Percentiles rank a stretch among this genome's conserved stretches.
Conservation (phyloP, 2,329 filamentous ascomycete species). For the Botrytis byssoidea region DNA sequence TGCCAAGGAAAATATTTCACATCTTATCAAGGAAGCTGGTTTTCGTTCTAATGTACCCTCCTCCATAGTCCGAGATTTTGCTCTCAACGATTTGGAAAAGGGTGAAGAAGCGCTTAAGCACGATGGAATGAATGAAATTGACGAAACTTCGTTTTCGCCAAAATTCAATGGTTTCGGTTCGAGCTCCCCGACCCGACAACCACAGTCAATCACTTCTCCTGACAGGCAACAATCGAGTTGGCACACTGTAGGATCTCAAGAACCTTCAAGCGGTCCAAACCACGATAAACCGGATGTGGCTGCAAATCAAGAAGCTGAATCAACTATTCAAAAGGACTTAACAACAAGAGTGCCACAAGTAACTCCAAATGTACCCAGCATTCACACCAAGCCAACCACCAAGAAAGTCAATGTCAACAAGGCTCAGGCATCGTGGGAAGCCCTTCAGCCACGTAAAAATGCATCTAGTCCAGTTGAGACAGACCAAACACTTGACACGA, state of each 20-base stretch:
- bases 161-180: conserved; percentile 38
- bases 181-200: conserved; percentile 25
- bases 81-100: conserved; percentile 32
- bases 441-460: conserved; percentile 23
- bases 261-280: conserved; percentile 11
- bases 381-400: not conserved
- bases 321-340: not conserved
- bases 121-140: conserved; percentile 27
- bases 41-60: conserved; percentile 48
- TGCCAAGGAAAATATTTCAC: conserved; percentile 43
- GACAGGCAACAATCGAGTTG: conserved; percentile 30
- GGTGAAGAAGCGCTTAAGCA: conserved; percentile 31
- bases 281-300: not conserved
- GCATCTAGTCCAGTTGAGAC: not conserved
- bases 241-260: conserved; percentile 27
- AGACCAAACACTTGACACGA: conserved; percentile 10
- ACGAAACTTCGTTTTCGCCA: conserved; percentile 33
- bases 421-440: conserved; percentile 29
- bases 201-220: conserved; percentile 12
- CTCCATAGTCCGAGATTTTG: conserved; percentile 37
- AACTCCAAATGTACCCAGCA: not conserved
- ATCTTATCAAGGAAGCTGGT: conserved; percentile 49
- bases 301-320: not conserved
- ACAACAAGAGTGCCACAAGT: not conserved
- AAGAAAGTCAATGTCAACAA: conserved; percentile 20